phyloP scores from a whole-genome alignment of 1,284 basidiomycete species.

The Irpex sp. region DNA sequence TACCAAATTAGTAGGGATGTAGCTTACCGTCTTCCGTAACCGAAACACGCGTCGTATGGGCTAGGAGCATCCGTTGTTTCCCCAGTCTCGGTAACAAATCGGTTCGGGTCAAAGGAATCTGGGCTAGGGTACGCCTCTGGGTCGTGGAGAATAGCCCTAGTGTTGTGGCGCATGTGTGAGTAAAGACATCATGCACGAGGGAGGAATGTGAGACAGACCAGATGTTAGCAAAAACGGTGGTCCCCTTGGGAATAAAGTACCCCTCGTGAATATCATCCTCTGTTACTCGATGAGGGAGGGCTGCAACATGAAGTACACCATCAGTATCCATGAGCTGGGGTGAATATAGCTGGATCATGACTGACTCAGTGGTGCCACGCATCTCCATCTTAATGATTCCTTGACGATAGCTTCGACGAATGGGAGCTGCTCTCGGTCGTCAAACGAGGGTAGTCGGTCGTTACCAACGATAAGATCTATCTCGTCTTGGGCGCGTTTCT shows the following conservation, averaged over 20 bases:
- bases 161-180: neutral
- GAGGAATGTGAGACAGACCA: neutral
- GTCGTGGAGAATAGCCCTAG: slow-evolving; percentile 3
- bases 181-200: neutral
- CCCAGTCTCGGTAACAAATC: neutral
- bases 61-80: neutral
- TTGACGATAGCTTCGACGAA: slow-evolving; percentile 30
- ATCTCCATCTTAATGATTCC: slow-evolving; percentile 32
- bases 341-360: neutral
- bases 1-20: neutral
- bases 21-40: neutral
- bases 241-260: slow-evolving; percentile 22
- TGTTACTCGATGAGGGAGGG: slow-evolving; percentile 18
- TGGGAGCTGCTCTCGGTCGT: slow-evolving; percentile 26
- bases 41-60: slow-evolving; percentile 3
- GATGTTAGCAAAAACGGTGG: slow-evolving; percentile 15
- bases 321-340: neutral
- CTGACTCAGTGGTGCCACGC: slow-evolving; percentile 22
- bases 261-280: slow-evolving; percentile 23
- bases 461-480: slow-evolving; percentile 29
- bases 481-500: slow-evolving; percentile 26
- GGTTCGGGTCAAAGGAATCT: neutral
- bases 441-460: slow-evolving; percentile 28
- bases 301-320: slow-evolving; percentile 4
- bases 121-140: slow-evolving; percentile 1